Evolutionary conservation across 208 protist species (phyloP).

Genomic region (Endotrypanum monterogeii): DNA sequence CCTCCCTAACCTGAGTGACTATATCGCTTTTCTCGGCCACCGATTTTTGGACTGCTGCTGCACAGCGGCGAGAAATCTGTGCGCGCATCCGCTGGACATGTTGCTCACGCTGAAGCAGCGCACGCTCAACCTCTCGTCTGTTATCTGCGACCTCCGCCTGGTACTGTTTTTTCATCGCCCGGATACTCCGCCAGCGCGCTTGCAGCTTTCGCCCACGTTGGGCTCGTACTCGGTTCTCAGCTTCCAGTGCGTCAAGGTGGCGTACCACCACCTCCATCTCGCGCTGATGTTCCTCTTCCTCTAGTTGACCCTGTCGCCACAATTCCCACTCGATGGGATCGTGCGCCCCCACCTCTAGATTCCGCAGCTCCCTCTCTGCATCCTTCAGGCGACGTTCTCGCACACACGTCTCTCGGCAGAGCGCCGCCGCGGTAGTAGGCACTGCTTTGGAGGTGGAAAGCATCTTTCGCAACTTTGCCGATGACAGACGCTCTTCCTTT

Average conservation of each 20-base stretch:
- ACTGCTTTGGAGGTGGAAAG: constrained; percentile 40
- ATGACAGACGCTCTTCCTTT: constrained; percentile 8
- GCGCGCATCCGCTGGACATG: constrained; percentile 31
- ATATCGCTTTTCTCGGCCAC: constrained; percentile 26
- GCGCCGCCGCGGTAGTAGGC: constrained; percentile 48
- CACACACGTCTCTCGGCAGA: constrained; percentile 63
- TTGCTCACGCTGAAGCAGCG: constrained; percentile 17
- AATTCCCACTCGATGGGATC: constrained; percentile 54
- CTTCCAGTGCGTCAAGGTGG: constrained; percentile 46
- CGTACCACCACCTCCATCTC: constrained; percentile 35
- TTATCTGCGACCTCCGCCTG: constrained; percentile 14
- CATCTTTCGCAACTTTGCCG: constrained; percentile 32
- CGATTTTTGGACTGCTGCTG: constrained; percentile 29
- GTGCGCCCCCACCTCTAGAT: constrained; percentile 49
- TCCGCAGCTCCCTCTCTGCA: constrained; percentile 35
- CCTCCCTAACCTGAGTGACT: constrained; percentile 40
- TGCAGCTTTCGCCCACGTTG: constrained; percentile 25
- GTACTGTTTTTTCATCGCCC: constrained; percentile 20
- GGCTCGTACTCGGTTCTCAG: constrained; percentile 26
- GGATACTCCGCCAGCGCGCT: constrained; percentile 22
- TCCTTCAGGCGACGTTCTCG: constrained; percentile 43
- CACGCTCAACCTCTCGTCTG: constrained; percentile 13
- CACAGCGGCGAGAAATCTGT: constrained; percentile 34
- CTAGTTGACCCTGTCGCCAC: constrained; percentile 55
- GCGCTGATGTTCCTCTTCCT: constrained; percentile 29